Conservation (phyloP, 1,284 basidiomycete species). For the Athelia sp. region DNA sequence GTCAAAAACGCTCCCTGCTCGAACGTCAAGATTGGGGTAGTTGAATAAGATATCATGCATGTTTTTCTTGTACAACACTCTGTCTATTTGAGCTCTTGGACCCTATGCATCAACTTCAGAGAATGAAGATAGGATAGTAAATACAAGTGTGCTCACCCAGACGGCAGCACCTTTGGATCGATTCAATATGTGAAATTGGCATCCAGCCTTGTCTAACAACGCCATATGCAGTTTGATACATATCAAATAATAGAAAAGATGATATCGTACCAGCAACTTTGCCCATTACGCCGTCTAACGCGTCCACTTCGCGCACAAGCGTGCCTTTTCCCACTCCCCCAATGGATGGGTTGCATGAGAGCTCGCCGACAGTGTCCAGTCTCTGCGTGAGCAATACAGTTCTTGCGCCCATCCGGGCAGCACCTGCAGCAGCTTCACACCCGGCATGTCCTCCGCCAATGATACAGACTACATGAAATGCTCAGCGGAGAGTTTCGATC, state of each 20-base stretch:
- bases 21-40: conserved; percentile 67
- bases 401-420: conserved; percentile 76
- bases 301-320: conserved; percentile 84
- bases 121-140: neutral
- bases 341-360: conserved; percentile 89
- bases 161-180: conserved; percentile 84
- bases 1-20: conserved; percentile 76
- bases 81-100: conserved; percentile 85
- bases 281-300: conserved; percentile 80
- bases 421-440: conserved; percentile 83
- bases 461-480: conserved; percentile 60
- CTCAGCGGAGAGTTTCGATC: conserved; percentile 1
- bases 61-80: conserved; percentile 74
- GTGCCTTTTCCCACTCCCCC: conserved; percentile 90
- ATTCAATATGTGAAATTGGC: conserved; percentile 85
- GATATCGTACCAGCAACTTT: conserved; percentile 59
- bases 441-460: conserved; percentile 93
- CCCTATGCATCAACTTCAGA: conserved; percentile 44
- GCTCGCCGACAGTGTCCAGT: conserved; percentile 76
- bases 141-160: conserved; percentile 61
- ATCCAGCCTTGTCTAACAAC: conserved; percentile 72
- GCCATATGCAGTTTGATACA: conserved; percentile 21
- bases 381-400: conserved; percentile 82
- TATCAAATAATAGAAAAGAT: conserved; percentile 47
- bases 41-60: conserved; percentile 70